These are phyloP conservation scores for Penicillium angulare DNA, from an alignment of 495 filamentous ascomycete species.

Conservation along the genomic window DNA sequence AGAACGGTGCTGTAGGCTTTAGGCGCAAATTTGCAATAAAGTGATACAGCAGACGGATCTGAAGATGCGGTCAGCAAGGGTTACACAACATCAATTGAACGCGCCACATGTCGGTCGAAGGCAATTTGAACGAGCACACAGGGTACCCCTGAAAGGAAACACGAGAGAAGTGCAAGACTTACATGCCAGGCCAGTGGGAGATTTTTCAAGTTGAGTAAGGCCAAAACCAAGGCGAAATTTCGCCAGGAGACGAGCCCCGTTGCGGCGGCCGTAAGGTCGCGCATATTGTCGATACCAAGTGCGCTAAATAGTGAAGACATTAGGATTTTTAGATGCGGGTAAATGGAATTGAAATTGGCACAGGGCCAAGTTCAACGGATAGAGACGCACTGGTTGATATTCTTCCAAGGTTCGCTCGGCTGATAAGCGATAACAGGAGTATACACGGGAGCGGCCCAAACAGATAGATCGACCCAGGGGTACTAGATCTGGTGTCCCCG, in stretches of 20 bases:
- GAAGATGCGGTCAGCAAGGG: slow-evolving; percentile 15
- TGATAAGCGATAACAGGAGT: background rate
- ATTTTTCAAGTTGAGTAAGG: slow-evolving; percentile 59
- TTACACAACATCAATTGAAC: background rate
- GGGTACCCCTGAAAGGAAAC: background rate
- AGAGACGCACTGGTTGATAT: background rate
- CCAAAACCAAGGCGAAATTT: slow-evolving; percentile 51
- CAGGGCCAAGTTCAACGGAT: background rate
- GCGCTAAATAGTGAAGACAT: background rate
- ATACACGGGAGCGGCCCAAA: background rate
- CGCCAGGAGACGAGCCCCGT: slow-evolving; percentile 48
- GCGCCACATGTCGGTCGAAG: background rate
- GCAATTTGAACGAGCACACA: background rate
- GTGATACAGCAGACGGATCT: slow-evolving; percentile 52
- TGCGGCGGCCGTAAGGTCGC: slow-evolving; percentile 21
- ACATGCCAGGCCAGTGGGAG: slow-evolving; percentile 65
- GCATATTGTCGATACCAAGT: slow-evolving; percentile 21
- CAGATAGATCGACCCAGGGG: background rate
- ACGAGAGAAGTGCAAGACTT: slow-evolving; percentile 25
- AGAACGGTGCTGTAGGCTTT: slow-evolving; percentile 36
- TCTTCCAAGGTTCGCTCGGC: too few relatives aligned
- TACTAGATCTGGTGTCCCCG: background rate
- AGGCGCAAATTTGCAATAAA: slow-evolving; percentile 52
- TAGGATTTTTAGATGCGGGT: background rate
- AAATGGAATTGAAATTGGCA: background rate